Conservation (phyloP, 192 early-diverging fungal species). For the Coemansia javaensis region DNA sequence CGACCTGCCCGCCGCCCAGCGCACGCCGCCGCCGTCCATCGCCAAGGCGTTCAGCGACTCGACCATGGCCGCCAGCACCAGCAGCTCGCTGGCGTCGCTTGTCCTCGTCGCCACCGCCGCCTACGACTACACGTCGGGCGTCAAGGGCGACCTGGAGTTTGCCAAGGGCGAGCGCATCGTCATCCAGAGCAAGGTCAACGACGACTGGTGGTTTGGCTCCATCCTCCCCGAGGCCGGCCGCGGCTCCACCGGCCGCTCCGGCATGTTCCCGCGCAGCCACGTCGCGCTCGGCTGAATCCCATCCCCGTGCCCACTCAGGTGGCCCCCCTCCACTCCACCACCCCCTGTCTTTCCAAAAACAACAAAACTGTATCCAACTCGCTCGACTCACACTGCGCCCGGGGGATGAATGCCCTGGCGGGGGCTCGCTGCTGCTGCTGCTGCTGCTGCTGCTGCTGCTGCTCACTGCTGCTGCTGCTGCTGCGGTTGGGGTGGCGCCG, state of each 20-base stretch:
- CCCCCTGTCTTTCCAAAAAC: neutral
- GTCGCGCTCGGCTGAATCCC: neutral
- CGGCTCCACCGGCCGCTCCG: slow-evolving; percentile 39
- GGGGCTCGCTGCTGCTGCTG: too few species aligned
- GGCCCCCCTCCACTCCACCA: too few species aligned
- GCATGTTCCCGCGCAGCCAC: slow-evolving; percentile 52
- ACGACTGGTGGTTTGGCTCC: slow-evolving; percentile 52
- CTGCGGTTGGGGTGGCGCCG: slow-evolving; percentile 8
- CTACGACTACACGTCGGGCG: slow-evolving; percentile 44
- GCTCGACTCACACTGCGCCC: neutral
- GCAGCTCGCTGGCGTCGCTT: slow-evolving; percentile 23
- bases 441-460: too few species aligned
- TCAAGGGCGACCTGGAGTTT: slow-evolving; percentile 50
- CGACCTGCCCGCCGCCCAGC: slow-evolving; percentile 3
- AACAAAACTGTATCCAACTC: neutral
- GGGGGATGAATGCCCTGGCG: too few species aligned
- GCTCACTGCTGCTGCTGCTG: neutral
- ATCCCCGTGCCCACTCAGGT: too few species aligned
- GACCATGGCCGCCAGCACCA: neutral
- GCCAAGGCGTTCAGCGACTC: slow-evolving; percentile 7
- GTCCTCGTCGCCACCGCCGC: slow-evolving; percentile 40
- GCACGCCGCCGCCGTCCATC: too few species aligned
- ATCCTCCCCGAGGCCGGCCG: slow-evolving; percentile 36
- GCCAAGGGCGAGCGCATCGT: slow-evolving; percentile 43
- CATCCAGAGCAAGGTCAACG: slow-evolving; percentile 48